phyloP scores from a whole-genome alignment of 2,329 filamentous ascomycete species.

The Epichloe coenophiala region DNA sequence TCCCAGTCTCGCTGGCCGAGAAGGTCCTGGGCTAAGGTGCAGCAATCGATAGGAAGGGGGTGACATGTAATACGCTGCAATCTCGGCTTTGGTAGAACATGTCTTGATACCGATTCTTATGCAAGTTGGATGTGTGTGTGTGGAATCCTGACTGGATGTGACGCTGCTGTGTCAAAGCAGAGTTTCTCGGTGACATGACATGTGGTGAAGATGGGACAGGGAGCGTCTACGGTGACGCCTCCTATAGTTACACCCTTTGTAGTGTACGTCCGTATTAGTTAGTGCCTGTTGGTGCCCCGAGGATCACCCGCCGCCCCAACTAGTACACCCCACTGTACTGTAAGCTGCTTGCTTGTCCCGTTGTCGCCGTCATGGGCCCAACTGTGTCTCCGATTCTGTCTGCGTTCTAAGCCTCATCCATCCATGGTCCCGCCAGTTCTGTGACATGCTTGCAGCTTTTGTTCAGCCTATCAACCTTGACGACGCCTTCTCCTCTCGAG shows the following conservation, averaged over 20 bases:
- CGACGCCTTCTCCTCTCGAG: background rate
- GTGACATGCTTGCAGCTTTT: background rate
- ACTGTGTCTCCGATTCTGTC: background rate
- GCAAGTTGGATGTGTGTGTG: background rate
- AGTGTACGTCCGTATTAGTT: no score
- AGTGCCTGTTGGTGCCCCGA: background rate
- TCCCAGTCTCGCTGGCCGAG: slow-evolving; percentile 35
- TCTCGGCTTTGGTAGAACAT: background rate
- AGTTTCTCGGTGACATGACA: no score
- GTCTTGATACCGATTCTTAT: background rate
- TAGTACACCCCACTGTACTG: no score
- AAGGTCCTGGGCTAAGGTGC: slow-evolving; percentile 27
- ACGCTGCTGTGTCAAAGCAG: no score
- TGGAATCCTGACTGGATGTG: no score
- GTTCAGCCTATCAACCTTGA: background rate
- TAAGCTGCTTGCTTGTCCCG: background rate
- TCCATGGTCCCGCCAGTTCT: background rate
- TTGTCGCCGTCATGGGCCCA: background rate
- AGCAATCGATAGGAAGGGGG: background rate
- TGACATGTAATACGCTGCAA: background rate
- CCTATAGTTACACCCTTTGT: no score
- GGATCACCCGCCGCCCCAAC: slow-evolving; percentile 1
- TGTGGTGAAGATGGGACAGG: no score
- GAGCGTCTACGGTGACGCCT: no score
- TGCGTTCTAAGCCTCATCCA: background rate